These are phyloP conservation scores for Colletotrichum sp. DNA, from an alignment of 2,329 filamentous ascomycete genomes.

Conservation along the genomic window DNA sequence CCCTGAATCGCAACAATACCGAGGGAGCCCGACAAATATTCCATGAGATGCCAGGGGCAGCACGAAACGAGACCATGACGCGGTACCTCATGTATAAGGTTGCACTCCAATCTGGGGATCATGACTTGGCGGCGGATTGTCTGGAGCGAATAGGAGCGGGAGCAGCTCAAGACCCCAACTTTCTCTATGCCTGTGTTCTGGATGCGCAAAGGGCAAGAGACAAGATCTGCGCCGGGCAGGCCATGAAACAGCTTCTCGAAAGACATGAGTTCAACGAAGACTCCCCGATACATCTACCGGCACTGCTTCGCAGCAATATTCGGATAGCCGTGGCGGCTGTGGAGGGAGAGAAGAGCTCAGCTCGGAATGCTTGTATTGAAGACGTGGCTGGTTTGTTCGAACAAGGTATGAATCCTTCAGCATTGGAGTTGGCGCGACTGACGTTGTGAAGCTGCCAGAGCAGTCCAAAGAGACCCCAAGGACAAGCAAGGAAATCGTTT, in stretches of 20 bases:
- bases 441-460: constrained; percentile 41
- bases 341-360: constrained; percentile 22
- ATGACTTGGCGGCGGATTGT: constrained; percentile 65
- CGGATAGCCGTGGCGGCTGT: constrained; percentile 51
- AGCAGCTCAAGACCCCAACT: constrained; percentile 58
- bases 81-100: constrained; percentile 79
- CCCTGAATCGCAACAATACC: constrained; percentile 62
- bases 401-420: constrained; percentile 35
- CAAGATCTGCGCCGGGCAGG: constrained; percentile 56
- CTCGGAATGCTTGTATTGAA: constrained; percentile 27
- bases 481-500: constrained; percentile 46
- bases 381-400: constrained; percentile 61
- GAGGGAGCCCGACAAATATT: constrained; percentile 61
- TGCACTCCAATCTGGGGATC: constrained; percentile 64
- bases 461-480: constrained; percentile 42
- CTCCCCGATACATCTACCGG: constrained; percentile 35
- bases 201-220: constrained; percentile 75
- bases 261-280: constrained; percentile 25
- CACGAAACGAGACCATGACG: constrained; percentile 68
- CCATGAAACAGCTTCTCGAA: constrained; percentile 38
- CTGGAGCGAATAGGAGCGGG: constrained; percentile 64
- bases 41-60: constrained; percentile 60
- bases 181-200: constrained; percentile 80
- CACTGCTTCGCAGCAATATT: constrained; percentile 55
- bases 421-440: not conserved